These are phyloP conservation scores for Colletotrichum sp. DNA, from an alignment of 2,329 filamentous ascomycete species.

Conservation along the genomic window DNA sequence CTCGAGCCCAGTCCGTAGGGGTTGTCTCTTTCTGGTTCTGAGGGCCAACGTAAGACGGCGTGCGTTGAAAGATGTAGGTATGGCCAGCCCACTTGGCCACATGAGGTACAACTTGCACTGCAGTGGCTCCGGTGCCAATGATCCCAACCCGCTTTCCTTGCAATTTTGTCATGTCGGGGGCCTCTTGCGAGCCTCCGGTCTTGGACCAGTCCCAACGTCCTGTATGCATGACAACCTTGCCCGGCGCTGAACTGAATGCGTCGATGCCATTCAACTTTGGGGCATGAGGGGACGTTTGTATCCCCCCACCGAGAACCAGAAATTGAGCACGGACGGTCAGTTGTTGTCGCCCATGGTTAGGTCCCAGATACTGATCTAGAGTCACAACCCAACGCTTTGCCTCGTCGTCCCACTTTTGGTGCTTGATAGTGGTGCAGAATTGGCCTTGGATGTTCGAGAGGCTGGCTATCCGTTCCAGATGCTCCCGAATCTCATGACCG, in stretches of 20 bases:
- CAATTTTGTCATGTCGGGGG: slow-evolving; percentile 48
- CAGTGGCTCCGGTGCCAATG: slow-evolving; percentile 55
- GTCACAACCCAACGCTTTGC: slow-evolving; percentile 22
- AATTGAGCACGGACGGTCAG: slow-evolving; percentile 37
- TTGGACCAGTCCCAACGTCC: slow-evolving; percentile 47
- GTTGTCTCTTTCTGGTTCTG: slow-evolving; percentile 45
- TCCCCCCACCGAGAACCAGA: slow-evolving; percentile 39
- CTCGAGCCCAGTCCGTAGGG: slow-evolving; percentile 36
- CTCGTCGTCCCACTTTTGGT: slow-evolving; percentile 49
- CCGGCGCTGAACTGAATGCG: slow-evolving; percentile 18
- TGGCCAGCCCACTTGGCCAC: slow-evolving; percentile 52
- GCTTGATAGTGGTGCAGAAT: slow-evolving; percentile 45
- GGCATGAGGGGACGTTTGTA: slow-evolving; percentile 29
- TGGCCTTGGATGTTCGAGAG: slow-evolving; percentile 42
- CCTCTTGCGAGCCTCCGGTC: slow-evolving; percentile 42
- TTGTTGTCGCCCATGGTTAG: background rate
- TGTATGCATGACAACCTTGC: slow-evolving; percentile 42
- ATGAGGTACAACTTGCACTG: slow-evolving; percentile 47
- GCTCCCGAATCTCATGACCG: slow-evolving; percentile 42
- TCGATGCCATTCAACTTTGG: slow-evolving; percentile 44
- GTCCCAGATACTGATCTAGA: background rate
- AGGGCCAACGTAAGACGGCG: slow-evolving; percentile 46
- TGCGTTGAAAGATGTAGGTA: slow-evolving; percentile 61
- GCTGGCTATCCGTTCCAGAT: slow-evolving; percentile 44
- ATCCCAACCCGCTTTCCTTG: slow-evolving; percentile 50